These are phyloP conservation scores for Proliferodiscus dingleyae DNA, from an alignment of 2,329 filamentous ascomycete species.

Conservation along the genomic window DNA sequence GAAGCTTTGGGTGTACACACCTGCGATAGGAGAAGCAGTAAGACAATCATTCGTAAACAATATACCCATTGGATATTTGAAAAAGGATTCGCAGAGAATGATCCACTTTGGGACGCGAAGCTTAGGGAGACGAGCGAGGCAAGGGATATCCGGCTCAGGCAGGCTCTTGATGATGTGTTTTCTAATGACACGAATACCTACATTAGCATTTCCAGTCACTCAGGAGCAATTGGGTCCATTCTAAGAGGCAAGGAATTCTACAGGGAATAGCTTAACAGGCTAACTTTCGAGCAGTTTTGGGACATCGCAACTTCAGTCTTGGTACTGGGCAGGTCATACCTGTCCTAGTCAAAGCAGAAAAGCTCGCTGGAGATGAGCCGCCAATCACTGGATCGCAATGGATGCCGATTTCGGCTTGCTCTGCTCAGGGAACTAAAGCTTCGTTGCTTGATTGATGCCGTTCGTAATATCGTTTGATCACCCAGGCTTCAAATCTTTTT, in stretches of 20 bases:
- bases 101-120: conserved; percentile 43
- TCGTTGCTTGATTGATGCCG: not conserved
- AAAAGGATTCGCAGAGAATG: conserved; percentile 54
- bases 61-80: conserved; percentile 56
- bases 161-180: conserved; percentile 54
- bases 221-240: conserved; percentile 50
- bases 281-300: conserved; percentile 38
- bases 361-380: conserved; percentile 19
- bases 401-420: conserved; percentile 3
- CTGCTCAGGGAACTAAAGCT: not conserved
- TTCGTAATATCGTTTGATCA: too few species aligned
- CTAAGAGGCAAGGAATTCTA: conserved; percentile 33
- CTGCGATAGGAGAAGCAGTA: conserved; percentile 58
- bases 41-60: conserved; percentile 44
- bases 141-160: conserved; percentile 45
- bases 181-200: conserved; percentile 46
- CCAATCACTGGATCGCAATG: conserved; percentile 4
- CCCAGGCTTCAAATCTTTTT: too few species aligned
- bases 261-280: not conserved
- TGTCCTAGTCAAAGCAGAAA: conserved; percentile 58
- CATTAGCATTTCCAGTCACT: conserved; percentile 57
- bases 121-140: conserved; percentile 41
- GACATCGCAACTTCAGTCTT: conserved; percentile 57
- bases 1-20: conserved; percentile 66
- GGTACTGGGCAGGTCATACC: conserved; percentile 66